Evolutionary conservation across 2,329 filamentous ascomycete species (phyloP).

Genomic region (Fusarium avenaceum): DNA sequence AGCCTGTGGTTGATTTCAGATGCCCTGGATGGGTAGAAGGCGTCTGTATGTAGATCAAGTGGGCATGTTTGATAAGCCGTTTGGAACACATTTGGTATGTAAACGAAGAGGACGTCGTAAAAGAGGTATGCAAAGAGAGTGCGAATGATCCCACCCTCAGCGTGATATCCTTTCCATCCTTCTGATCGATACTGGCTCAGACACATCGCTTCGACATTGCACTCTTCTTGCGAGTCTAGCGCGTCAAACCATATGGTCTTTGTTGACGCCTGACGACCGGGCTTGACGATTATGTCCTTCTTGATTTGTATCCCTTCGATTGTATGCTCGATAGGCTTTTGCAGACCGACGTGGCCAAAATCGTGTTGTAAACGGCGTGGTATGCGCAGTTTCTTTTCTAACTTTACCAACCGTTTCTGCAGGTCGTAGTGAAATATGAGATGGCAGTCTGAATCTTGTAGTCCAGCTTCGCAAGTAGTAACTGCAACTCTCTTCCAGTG

Average conservation of each 20-base stretch:
- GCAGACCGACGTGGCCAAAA: slow-evolving; percentile 86
- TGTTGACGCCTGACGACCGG: slow-evolving; percentile 62
- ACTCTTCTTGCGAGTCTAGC: slow-evolving; percentile 76
- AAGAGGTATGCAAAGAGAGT: slow-evolving; percentile 93
- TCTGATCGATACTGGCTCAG: slow-evolving; percentile 84
- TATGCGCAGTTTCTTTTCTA: slow-evolving; percentile 86
- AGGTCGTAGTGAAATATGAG: slow-evolving; percentile 94
- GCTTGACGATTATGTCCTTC: slow-evolving; percentile 63
- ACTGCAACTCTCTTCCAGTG: slow-evolving; percentile 84
- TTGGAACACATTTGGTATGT: slow-evolving; percentile 97
- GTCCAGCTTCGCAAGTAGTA: slow-evolving; percentile 84
- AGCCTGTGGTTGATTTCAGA: slow-evolving; percentile 91
- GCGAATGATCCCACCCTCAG: slow-evolving; percentile 91
- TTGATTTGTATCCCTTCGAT: slow-evolving; percentile 85
- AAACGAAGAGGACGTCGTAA: slow-evolving; percentile 91
- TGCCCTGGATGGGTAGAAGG: slow-evolving; percentile 87
- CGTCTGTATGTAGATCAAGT: slow-evolving; percentile 91
- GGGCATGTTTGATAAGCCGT: slow-evolving; percentile 95
- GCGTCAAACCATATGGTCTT: slow-evolving; percentile 93
- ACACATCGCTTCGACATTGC: slow-evolving; percentile 94
- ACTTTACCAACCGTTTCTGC: slow-evolving; percentile 91
- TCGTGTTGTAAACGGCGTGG: slow-evolving; percentile 91
- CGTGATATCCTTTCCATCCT: slow-evolving; percentile 96
- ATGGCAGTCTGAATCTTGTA: slow-evolving; percentile 91
- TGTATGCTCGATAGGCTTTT: slow-evolving; percentile 79